Conservation (phyloP, 1,284 basidiomycete genomes). For the Exobasidium rhododendri region DNA sequence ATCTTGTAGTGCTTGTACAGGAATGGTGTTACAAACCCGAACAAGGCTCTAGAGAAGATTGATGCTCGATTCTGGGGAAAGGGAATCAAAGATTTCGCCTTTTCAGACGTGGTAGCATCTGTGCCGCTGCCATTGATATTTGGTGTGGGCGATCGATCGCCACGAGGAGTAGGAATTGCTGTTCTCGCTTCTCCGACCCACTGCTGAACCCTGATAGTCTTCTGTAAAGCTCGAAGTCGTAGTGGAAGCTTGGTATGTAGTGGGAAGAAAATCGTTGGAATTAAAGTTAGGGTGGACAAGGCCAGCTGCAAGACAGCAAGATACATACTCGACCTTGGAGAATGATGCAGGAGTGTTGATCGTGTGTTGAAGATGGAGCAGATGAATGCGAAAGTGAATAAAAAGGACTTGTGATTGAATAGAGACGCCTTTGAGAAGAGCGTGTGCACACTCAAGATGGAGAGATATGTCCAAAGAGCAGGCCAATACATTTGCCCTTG, state of each 20-base stretch:
- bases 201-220: slow-evolving; percentile 41
- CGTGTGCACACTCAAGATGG: slow-evolving; percentile 30
- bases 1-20: slow-evolving; percentile 57
- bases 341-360: slow-evolving; percentile 24
- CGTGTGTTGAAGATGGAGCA: slow-evolving; percentile 44
- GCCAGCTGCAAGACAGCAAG: slow-evolving; percentile 27
- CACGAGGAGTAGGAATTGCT: slow-evolving; percentile 41
- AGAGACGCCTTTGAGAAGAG: slow-evolving; percentile 30
- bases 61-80: slow-evolving; percentile 48
- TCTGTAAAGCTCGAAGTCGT: slow-evolving; percentile 43
- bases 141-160: slow-evolving; percentile 4
- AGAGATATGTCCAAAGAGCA: slow-evolving; percentile 29
- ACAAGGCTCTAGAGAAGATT: slow-evolving; percentile 42
- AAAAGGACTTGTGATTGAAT: slow-evolving; percentile 42
- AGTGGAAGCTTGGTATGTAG: slow-evolving; percentile 31
- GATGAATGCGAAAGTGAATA: slow-evolving; percentile 32
- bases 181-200: slow-evolving; percentile 39
- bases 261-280: slow-evolving; percentile 41
- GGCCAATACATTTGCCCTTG: background rate
- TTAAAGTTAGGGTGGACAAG: slow-evolving; percentile 25
- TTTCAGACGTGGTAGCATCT: slow-evolving; percentile 13
- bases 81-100: slow-evolving; percentile 19
- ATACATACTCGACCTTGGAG: slow-evolving; percentile 11
- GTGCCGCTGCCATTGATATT: background rate
- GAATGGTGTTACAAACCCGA: slow-evolving; percentile 50